These are phyloP conservation scores for Geranium rotundifolium DNA, from an alignment of 345 rosid species.

Conservation along the genomic window DNA sequence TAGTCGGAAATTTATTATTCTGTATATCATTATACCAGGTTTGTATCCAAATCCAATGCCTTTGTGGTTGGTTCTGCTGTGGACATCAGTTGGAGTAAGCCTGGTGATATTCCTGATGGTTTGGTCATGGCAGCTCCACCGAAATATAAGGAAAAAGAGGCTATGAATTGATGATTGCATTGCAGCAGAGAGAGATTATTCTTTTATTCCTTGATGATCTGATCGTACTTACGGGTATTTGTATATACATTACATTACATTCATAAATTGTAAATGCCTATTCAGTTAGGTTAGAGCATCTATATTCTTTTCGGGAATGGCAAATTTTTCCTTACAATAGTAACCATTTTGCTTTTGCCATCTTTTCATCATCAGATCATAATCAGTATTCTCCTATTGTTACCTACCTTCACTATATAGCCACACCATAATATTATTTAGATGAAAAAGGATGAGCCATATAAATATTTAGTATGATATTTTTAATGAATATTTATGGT, in stretches of 20 bases:
- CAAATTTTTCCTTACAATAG: too few relatives aligned
- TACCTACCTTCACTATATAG: too few relatives aligned
- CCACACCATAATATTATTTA: too few relatives aligned
- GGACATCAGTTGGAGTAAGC: constrained; percentile 53
- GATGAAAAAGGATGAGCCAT: too few relatives aligned
- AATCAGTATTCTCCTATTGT: too few relatives aligned
- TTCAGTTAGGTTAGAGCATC: constrained; percentile 26
- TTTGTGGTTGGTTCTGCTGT: constrained; percentile 52
- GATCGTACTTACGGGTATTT: constrained; percentile 12
- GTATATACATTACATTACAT: constrained; percentile 34
- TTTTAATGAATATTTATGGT: too few relatives aligned
- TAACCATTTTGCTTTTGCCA: too few relatives aligned
- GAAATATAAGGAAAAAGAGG: constrained; percentile 51
- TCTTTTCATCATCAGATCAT: too few relatives aligned
- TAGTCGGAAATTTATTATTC: too few relatives aligned
- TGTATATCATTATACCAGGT: constrained; percentile 23
- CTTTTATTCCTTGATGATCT: constrained; percentile 24
- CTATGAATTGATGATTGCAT: constrained; percentile 19
- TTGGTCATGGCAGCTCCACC: constrained; percentile 77
- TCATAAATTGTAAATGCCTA: constrained; percentile 34
- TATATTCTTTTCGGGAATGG: too few relatives aligned
- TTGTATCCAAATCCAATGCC: constrained; percentile 87
- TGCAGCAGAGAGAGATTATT: constrained; percentile 18
- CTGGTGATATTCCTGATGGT: constrained; percentile 43
- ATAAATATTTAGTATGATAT: too few relatives aligned